Evolutionary conservation across 1,284 basidiomycete species (phyloP).

Genomic region (Pseudozyma sp.): DNA sequence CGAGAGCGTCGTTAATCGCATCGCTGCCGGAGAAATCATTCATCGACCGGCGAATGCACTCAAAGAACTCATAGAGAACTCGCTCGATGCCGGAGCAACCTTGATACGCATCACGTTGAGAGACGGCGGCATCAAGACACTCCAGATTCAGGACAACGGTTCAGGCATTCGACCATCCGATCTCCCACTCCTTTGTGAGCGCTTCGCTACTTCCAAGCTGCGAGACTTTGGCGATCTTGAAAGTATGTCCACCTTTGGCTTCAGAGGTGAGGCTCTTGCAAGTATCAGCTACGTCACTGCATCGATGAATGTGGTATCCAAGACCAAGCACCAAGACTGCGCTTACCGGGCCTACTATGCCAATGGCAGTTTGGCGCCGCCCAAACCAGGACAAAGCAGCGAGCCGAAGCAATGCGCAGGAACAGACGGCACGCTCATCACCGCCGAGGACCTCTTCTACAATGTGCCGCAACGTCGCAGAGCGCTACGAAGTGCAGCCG

Average conservation of each 20-base stretch:
- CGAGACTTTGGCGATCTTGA: slow-evolving; percentile 86
- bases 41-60: slow-evolving; percentile 94
- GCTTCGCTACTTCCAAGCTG: slow-evolving; percentile 96
- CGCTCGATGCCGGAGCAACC: slow-evolving; percentile 89
- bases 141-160: slow-evolving; percentile 97
- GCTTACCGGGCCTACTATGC: slow-evolving; percentile 65
- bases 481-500: slow-evolving; percentile 84
- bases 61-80: slow-evolving; percentile 96
- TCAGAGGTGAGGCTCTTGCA: slow-evolving; percentile 95
- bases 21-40: slow-evolving; percentile 83
- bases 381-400: slow-evolving; percentile 55
- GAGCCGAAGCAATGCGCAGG: slow-evolving; percentile 87
- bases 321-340: slow-evolving; percentile 70
- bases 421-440: slow-evolving; percentile 92
- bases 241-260: slow-evolving; percentile 91
- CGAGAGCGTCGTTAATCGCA: slow-evolving; percentile 74
- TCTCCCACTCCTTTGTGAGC: slow-evolving; percentile 88
- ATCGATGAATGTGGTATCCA: slow-evolving; percentile 87
- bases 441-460: slow-evolving; percentile 95
- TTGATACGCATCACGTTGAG: slow-evolving; percentile 89
- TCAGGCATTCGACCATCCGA: slow-evolving; percentile 83
- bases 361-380: slow-evolving; percentile 49
- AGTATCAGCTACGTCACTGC: slow-evolving; percentile 92
- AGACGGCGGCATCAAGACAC: slow-evolving; percentile 92
- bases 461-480: slow-evolving; percentile 90